These are phyloP conservation scores for Lithospermum erythrorhizon DNA, from an alignment of 257 asterid genomes.

Conservation along the genomic window DNA sequence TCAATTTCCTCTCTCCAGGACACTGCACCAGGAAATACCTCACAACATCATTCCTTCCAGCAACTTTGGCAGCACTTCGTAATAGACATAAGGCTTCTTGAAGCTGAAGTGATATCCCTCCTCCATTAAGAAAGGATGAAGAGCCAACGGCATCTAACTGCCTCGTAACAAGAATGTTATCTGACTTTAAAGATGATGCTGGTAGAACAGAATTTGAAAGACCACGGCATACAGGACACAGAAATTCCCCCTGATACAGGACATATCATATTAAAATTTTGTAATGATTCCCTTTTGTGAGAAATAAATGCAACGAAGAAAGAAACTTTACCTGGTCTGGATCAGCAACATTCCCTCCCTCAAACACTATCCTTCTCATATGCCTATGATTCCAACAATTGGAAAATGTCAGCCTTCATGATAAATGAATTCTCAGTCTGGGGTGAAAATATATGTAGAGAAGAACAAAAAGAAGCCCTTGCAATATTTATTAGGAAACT, in stretches of 20 bases:
- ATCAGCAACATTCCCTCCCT: conserved; percentile 95
- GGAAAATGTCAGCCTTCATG: background rate
- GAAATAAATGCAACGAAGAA: conserved; percentile 1
- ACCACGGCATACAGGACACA: conserved; percentile 97
- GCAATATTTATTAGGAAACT: background rate
- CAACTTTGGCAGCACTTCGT: conserved; percentile 47
- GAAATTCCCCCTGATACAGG: conserved; percentile 78
- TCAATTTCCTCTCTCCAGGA: conserved; percentile 32
- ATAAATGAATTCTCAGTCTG: no score
- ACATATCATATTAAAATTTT: conserved; percentile 9
- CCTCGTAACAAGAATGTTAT: conserved; percentile 19
- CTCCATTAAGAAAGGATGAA: conserved; percentile 21
- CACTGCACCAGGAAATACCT: conserved; percentile 37
- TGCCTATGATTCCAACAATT: conserved; percentile 29
- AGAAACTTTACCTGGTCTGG: conserved; percentile 72
- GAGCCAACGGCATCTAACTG: conserved; percentile 20
- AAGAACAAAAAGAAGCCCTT: background rate
- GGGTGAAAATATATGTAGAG: no score
- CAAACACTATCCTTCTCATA: conserved; percentile 72
- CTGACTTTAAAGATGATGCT: conserved; percentile 37
- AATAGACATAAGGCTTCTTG: conserved; percentile 54
- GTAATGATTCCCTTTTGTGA: background rate
- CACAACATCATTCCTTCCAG: conserved; percentile 37
- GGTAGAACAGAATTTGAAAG: conserved; percentile 86
- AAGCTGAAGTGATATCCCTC: conserved; percentile 30